Evolutionary conservation across 495 filamentous ascomycete species (phyloP).

Genomic region (Xylaria telfairii): DNA sequence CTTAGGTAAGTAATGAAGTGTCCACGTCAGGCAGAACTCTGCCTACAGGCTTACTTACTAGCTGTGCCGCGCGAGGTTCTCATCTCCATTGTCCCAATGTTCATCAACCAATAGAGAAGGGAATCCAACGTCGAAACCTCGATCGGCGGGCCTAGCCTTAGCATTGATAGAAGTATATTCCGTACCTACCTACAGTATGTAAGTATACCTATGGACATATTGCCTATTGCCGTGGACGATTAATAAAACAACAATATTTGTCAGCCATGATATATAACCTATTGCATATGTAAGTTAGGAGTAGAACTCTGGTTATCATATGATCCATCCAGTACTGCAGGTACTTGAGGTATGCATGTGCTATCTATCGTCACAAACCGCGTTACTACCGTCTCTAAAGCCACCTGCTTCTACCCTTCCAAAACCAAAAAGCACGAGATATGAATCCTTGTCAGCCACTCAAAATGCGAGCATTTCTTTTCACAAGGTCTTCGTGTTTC

Average conservation of each 20-base stretch:
- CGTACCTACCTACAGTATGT: too few relatives aligned
- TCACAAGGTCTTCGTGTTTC: not conserved
- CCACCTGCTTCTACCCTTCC: too few relatives aligned
- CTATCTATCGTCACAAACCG: too few relatives aligned
- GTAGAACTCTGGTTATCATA: too few relatives aligned
- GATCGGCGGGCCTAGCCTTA: not conserved
- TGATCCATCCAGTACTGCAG: too few relatives aligned
- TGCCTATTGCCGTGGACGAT: not conserved
- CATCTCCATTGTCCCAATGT: not conserved
- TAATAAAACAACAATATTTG: not conserved
- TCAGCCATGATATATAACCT: not conserved
- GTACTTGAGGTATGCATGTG: too few relatives aligned
- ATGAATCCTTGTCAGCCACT: not conserved
- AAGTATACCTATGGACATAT: not conserved
- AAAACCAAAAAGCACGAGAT: not conserved
- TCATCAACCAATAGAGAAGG: not conserved
- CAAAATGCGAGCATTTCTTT: not conserved
- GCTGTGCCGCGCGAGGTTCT: not conserved
- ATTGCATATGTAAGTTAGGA: too few relatives aligned
- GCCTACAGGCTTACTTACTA: slow-evolving; percentile 32
- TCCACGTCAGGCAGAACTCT: slow-evolving; percentile 48
- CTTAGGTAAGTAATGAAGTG: too few relatives aligned
- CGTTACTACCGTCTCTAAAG: too few relatives aligned
- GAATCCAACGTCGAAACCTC: not conserved
- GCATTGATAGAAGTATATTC: not conserved